A percentile compares a stretch with the other conserved stretches of the same genome.
These are phyloP conservation scores for Cercospora sesami DNA, from an alignment of 2,329 filamentous ascomycete species.

Conservation along the genomic window DNA sequence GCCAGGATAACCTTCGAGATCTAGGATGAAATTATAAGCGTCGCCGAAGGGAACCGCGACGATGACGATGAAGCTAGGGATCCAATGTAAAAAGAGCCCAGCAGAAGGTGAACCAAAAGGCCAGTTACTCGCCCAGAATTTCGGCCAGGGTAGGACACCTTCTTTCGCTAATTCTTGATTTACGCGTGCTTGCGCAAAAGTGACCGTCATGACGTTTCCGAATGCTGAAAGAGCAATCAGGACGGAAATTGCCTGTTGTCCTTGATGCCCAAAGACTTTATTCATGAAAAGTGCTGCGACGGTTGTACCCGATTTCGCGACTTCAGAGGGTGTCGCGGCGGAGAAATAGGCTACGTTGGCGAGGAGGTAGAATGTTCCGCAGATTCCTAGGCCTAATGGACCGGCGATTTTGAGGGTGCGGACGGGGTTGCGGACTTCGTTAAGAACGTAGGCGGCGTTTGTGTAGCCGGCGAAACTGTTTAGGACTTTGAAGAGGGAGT, in stretches of 20 bases:
- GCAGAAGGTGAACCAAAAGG: constrained; percentile 62
- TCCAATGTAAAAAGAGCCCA: constrained; percentile 60
- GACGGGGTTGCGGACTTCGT: constrained; percentile 53
- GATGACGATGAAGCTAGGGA: constrained; percentile 60
- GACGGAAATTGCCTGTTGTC: constrained; percentile 57
- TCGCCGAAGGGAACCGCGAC: constrained; percentile 61
- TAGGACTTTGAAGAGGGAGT: constrained; percentile 57
- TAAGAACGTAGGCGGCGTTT: constrained; percentile 63
- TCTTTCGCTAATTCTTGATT: constrained; percentile 63
- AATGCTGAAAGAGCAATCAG: constrained; percentile 59
- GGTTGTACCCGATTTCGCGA: constrained; percentile 55
- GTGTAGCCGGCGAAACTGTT: constrained; percentile 36
- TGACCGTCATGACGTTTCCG: constrained; percentile 58
- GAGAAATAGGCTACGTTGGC: constrained; percentile 63
- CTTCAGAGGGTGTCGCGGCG: constrained; percentile 45
- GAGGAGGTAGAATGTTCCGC: constrained; percentile 56
- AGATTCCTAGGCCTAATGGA: constrained; percentile 52
- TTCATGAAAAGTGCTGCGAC: constrained; percentile 61
- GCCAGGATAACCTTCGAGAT: constrained; percentile 67
- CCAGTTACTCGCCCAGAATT: constrained; percentile 62
- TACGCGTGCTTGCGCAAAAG: constrained; percentile 57
- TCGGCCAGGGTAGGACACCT: constrained; percentile 59
- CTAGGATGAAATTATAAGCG: constrained; percentile 65
- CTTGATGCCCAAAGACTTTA: constrained; percentile 56
- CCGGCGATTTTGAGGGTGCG: constrained; percentile 28